A percentile compares a stretch with the other conserved stretches of the same genome.
These are phyloP conservation scores for Glaciozyma martinii DNA, from an alignment of 768 basidiomycete species.

Conservation along the genomic window DNA sequence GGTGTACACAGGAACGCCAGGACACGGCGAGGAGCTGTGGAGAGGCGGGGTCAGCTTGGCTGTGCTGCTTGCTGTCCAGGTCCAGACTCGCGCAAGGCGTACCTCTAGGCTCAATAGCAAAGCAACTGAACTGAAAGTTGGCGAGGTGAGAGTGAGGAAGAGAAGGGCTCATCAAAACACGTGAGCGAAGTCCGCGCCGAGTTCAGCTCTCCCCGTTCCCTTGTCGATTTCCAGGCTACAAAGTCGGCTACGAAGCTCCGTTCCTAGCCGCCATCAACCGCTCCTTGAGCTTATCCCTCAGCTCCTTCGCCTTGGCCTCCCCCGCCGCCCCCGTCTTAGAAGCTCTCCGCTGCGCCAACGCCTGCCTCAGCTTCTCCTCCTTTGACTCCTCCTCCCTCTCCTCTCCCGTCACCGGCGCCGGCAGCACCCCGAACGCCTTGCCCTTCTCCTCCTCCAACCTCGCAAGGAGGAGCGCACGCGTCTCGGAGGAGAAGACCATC, in stretches of 20 bases:
- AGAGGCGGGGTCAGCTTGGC: not conserved
- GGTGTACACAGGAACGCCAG: not conserved
- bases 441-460: conserved; percentile 24
- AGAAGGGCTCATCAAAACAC: not conserved
- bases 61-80: not conserved
- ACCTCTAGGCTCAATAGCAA: not conserved
- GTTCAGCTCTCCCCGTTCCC: too few species aligned
- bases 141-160: not conserved
- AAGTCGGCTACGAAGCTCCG: not conserved
- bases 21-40: not conserved
- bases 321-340: too few species aligned
- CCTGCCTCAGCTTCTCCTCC: not conserved
- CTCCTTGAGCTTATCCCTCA: not conserved
- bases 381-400: not conserved
- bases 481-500: conserved; percentile 15
- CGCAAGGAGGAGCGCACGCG: conserved; percentile 15
- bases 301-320: not conserved
- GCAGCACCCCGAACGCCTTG: not conserved
- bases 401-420: not conserved
- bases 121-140: not conserved
- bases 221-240: not conserved
- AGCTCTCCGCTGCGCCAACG: not conserved
- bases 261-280: not conserved
- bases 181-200: too few species aligned
- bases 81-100: not conserved